Conservation (phyloP, 2,329 filamentous ascomycete species). For the Microsporum audouinii region DNA sequence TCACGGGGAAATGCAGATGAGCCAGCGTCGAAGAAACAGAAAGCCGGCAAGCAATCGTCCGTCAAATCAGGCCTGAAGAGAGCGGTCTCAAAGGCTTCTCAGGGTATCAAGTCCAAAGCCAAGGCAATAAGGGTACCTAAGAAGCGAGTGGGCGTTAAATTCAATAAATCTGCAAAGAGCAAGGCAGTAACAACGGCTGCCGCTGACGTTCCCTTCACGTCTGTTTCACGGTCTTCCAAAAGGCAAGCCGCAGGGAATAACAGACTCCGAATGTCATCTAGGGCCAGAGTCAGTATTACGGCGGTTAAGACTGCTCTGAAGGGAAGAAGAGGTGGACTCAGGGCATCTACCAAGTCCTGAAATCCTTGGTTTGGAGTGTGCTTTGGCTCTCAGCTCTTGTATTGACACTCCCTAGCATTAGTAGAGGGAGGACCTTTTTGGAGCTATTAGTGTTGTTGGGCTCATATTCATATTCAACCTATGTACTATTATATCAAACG, state of each 20-base stretch:
- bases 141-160: slow-evolving; percentile 2
- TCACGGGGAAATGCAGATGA: slow-evolving; percentile 17
- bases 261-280: slow-evolving; percentile 10
- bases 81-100: slow-evolving; percentile 18
- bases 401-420: too few species aligned
- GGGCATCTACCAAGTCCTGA: background rate
- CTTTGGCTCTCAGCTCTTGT: background rate
- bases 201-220: background rate
- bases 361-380: background rate
- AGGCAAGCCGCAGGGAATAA: background rate
- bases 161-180: background rate
- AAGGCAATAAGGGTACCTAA: background rate
- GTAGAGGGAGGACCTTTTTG: background rate
- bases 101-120: background rate
- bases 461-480: background rate
- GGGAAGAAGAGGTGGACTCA: background rate
- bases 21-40: slow-evolving; percentile 23
- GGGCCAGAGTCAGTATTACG: background rate
- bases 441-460: background rate
- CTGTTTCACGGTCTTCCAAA: background rate
- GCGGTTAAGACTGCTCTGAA: background rate
- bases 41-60: slow-evolving; percentile 16
- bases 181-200: background rate
- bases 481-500: background rate
- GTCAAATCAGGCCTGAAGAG: slow-evolving; percentile 27